phyloP scores from a whole-genome alignment of 225 moss, liverwort and hornwort species.

The Anthoceros angustus region DNA sequence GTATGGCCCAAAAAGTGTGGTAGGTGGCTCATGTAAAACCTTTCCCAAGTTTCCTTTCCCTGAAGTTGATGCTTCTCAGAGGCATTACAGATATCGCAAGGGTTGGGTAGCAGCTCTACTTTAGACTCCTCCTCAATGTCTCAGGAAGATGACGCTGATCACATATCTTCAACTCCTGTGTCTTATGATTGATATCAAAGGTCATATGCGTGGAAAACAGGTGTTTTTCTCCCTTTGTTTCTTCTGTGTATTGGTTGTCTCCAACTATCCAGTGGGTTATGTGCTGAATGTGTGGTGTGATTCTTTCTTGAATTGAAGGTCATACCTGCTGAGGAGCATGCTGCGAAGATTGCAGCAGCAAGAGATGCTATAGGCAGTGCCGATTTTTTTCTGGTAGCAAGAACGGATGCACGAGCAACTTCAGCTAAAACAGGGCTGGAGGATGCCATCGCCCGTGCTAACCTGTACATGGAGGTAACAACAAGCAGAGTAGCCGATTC shows the following conservation, averaged over 20 bases:
- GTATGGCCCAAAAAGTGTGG: constrained; percentile 15
- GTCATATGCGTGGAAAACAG: constrained; percentile 17
- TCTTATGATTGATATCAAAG: constrained; percentile 4
- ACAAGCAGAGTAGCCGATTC: no score
- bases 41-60: no score
- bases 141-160: no score
- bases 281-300: neutral
- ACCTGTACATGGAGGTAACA: constrained; percentile 13
- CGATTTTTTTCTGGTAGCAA: constrained; percentile 14
- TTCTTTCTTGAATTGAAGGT: neutral
- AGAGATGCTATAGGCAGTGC: constrained; percentile 11
- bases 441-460: constrained; percentile 13
- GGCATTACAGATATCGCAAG: no score
- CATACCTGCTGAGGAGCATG: constrained; percentile 15
- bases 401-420: constrained; percentile 15
- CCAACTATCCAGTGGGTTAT: neutral
- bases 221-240: neutral
- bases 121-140: no score
- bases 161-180: no score
- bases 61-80: no score
- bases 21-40: neutral
- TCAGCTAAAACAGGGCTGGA: constrained; percentile 13
- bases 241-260: neutral
- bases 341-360: constrained; percentile 13
- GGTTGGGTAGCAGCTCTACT: no score